Conservation (phyloP, 345 rosid genomes). For the Trapa bicornis region DNA sequence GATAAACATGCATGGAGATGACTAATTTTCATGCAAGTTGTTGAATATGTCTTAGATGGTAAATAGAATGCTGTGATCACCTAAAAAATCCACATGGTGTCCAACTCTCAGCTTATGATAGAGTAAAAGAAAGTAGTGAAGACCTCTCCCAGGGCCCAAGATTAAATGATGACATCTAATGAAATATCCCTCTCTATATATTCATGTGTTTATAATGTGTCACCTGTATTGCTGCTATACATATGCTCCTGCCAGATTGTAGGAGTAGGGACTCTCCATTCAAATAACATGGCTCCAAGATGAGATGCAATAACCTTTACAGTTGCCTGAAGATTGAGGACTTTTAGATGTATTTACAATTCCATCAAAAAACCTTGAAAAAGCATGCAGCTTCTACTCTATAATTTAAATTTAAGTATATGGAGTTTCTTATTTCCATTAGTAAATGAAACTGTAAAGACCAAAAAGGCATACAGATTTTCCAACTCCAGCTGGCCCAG, state of each 20-base stretch:
- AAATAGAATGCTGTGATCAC: background rate
- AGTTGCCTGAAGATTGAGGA: constrained; percentile 38
- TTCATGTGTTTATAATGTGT: background rate
- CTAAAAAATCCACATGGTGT: background rate
- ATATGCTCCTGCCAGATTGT: constrained; percentile 85
- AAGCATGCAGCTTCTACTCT: background rate
- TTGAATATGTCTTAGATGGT: background rate
- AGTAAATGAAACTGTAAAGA: background rate
- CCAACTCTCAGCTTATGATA: background rate
- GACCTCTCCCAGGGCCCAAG: background rate
- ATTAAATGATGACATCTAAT: background rate
- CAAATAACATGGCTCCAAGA: constrained; percentile 59
- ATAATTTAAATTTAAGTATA: background rate
- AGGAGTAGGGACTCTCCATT: constrained; percentile 93
- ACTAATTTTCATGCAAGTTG: background rate
- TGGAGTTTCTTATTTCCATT: background rate
- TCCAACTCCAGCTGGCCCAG: constrained; percentile 89
- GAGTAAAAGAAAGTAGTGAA: background rate
- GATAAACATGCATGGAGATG: background rate
- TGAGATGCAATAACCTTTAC: constrained; percentile 56
- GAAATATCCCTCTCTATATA: background rate
- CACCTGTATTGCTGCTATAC: constrained; percentile 61
- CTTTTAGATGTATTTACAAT: constrained; percentile 1
- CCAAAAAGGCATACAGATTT: constrained; percentile 52
- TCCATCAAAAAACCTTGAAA: background rate